These are phyloP conservation scores for Lentinus tigrinus DNA, from an alignment of 768 basidiomycete genomes.

Conservation along the genomic window DNA sequence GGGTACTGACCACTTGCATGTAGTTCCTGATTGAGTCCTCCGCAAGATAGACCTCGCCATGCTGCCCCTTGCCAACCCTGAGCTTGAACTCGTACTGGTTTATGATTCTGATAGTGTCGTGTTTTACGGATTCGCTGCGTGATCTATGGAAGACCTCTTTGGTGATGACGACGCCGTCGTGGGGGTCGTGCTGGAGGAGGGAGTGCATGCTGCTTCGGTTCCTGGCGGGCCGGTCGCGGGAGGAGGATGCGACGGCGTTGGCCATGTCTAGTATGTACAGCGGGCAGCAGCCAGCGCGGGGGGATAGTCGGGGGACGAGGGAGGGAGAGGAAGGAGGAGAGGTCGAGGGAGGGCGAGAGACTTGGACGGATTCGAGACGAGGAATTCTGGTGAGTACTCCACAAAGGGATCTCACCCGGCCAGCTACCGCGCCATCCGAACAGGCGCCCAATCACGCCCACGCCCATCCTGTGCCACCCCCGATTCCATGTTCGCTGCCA, in stretches of 20 bases:
- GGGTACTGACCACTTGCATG: constrained; percentile 42
- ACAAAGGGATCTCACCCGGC: no score
- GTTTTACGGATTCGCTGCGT: constrained; percentile 37
- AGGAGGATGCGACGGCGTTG: constrained; percentile 17
- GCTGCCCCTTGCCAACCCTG: constrained; percentile 83
- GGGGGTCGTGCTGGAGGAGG: constrained; percentile 28
- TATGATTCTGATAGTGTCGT: constrained; percentile 42
- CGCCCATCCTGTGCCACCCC: constrained; percentile 1
- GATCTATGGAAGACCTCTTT: constrained; percentile 32
- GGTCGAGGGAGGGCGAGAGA: background rate
- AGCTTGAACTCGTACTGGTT: constrained; percentile 85
- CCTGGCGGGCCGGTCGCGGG: constrained; percentile 15
- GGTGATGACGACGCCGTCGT: constrained; percentile 51
- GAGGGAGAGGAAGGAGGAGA: constrained; percentile 4
- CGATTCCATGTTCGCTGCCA: background rate
- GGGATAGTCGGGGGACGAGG: background rate
- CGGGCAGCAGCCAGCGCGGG: constrained; percentile 6
- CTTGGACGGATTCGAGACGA: constrained; percentile 1
- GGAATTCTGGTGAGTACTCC: constrained; percentile 11
- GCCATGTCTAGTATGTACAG: constrained; percentile 23
- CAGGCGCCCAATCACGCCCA: constrained; percentile 14
- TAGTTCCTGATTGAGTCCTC: constrained; percentile 43
- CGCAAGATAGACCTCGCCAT: constrained; percentile 85
- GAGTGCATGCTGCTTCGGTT: constrained; percentile 18
- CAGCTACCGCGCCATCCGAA: constrained; percentile 1